phyloP scores from a whole-genome alignment of 1,284 basidiomycete species.

The Dichomitus squalens region DNA sequence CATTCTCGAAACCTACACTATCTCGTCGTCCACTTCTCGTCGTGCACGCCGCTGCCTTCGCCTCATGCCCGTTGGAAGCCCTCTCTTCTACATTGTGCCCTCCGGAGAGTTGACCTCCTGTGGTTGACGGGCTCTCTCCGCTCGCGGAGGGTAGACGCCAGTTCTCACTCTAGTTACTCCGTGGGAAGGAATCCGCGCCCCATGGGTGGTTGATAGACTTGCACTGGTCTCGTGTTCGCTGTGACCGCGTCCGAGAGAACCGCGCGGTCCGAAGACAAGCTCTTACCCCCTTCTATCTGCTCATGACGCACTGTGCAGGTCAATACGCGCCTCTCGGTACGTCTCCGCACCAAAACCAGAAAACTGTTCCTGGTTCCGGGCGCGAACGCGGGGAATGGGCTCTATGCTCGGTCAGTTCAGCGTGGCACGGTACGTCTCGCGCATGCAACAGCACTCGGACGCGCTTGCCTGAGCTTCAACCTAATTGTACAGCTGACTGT shows the following conservation, averaged over 20 bases:
- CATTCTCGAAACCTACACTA: neutral
- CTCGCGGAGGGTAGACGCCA: neutral
- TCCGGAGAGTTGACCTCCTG: neutral
- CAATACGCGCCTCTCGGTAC: neutral
- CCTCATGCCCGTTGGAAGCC: too few species aligned
- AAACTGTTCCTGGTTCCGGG: neutral
- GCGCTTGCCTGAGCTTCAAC: slow-evolving; percentile 22
- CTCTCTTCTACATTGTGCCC: too few species aligned
- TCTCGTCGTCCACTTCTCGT: neutral
- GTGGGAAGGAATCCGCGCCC: slow-evolving; percentile 15
- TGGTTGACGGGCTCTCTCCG: too few species aligned
- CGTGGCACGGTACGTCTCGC: slow-evolving; percentile 3
- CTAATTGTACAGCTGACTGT: slow-evolving; percentile 23
- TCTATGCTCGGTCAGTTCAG: too few species aligned
- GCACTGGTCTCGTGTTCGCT: slow-evolving; percentile 21
- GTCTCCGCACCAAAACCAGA: neutral
- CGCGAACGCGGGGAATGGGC: too few species aligned
- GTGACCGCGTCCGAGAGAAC: slow-evolving; percentile 1
- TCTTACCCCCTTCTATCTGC: neutral
- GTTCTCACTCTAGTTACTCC: slow-evolving; percentile 14
- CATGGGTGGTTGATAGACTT: slow-evolving; percentile 20
- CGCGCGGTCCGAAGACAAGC: slow-evolving; percentile 13
- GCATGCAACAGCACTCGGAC: neutral
- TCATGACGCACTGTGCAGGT: neutral
- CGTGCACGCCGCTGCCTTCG: neutral